These are phyloP conservation scores for Kuraishia cidri DNA, from an alignment of 805 yeast genomes.

Conservation along the genomic window DNA sequence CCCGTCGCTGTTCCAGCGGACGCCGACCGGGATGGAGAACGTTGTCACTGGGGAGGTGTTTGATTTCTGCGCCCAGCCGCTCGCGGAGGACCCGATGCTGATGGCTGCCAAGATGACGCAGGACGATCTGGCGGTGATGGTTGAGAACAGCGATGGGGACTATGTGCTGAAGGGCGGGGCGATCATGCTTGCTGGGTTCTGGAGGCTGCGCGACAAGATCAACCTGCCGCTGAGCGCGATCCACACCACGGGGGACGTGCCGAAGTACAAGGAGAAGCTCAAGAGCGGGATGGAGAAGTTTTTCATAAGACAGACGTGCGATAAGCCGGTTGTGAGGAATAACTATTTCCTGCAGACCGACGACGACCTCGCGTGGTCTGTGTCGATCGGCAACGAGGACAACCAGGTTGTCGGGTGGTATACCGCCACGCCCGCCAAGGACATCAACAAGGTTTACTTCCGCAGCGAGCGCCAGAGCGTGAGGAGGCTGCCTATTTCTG, in stretches of 20 bases:
- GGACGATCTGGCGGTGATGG: constrained; percentile 62
- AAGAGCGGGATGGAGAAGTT: constrained; percentile 60
- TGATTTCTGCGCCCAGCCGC: constrained; percentile 22
- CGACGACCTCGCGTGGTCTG: constrained; percentile 54
- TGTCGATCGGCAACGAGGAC: constrained; percentile 51
- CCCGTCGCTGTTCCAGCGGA: constrained; percentile 40
- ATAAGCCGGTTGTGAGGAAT: constrained; percentile 59
- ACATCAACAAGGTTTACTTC: constrained; percentile 37
- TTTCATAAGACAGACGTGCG: constrained; percentile 45
- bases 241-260: constrained; percentile 63
- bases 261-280: constrained; percentile 50
- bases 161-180: constrained; percentile 53
- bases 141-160: constrained; percentile 49
- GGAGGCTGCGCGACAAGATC: constrained; percentile 57
- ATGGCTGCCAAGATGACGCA: constrained; percentile 51
- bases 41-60: constrained; percentile 44
- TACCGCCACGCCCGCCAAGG: constrained; percentile 43
- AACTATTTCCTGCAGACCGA: constrained; percentile 62
- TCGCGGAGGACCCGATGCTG: constrained; percentile 44
- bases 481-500: constrained; percentile 50
- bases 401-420: constrained; percentile 52
- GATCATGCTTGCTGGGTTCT: constrained; percentile 58
- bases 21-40: constrained; percentile 39
- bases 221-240: constrained; percentile 45
- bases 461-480: constrained; percentile 61